Conservation (phyloP, 2,329 filamentous ascomycete genomes). For the Bipolaris victoriae region DNA sequence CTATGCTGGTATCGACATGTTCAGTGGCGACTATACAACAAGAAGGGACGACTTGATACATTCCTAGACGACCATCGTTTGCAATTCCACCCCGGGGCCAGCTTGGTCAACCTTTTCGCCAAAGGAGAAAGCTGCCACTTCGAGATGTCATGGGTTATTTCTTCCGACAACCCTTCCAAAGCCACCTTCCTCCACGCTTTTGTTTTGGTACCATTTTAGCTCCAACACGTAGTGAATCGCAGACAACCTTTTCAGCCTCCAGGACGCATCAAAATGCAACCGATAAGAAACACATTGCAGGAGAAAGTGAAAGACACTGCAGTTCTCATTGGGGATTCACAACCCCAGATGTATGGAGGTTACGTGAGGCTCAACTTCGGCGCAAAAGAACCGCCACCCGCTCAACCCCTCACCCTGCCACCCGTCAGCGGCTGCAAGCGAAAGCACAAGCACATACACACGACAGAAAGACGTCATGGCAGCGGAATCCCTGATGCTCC, state of each 20-base stretch:
- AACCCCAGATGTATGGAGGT: neutral
- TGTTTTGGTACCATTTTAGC: neutral
- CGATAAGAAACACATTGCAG: neutral
- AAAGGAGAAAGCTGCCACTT: neutral
- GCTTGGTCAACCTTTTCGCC: neutral
- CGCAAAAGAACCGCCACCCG: constrained; percentile 4
- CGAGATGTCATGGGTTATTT: no score
- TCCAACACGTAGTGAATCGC: neutral
- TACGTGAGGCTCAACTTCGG: constrained; percentile 3
- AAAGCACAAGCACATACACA: neutral
- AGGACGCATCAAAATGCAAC: no score
- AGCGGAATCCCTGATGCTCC: neutral
- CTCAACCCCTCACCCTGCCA: constrained; percentile 8
- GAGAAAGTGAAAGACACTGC: neutral
- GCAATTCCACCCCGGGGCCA: neutral
- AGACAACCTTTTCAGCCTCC: neutral
- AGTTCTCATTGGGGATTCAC: neutral
- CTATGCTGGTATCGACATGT: no score
- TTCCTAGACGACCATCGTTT: neutral
- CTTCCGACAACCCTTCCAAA: no score
- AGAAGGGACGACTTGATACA: neutral
- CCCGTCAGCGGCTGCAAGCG: constrained; percentile 13
- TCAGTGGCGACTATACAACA: neutral
- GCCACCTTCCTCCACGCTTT: no score
- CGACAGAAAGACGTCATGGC: neutral